Conservation (phyloP, 2,329 filamentous ascomycete species). For the Mycosphaerella arachidis region DNA sequence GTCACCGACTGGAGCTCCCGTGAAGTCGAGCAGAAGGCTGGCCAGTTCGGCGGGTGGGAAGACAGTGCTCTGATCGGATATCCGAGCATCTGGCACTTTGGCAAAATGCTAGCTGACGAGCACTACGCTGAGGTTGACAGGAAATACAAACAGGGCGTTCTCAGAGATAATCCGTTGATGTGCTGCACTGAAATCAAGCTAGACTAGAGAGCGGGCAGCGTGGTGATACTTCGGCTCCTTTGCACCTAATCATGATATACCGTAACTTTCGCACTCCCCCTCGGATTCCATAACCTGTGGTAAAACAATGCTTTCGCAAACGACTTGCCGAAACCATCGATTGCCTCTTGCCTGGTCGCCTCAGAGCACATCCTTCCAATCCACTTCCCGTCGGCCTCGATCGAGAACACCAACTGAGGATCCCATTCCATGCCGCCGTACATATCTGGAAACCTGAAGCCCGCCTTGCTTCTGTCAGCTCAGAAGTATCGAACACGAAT, state of each 20-base stretch:
- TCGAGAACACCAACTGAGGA: not conserved
- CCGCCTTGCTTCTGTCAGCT: not conserved
- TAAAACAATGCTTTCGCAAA: not conserved
- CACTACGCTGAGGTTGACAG: slow-evolving; percentile 23
- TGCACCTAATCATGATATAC: not conserved
- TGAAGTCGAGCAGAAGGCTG: too few relatives aligned
- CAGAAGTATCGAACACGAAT: not conserved
- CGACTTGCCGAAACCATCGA: not conserved
- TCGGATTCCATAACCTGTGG: not conserved
- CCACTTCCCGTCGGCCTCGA: not conserved
- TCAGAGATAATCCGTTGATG: slow-evolving; percentile 22
- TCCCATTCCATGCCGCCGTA: not conserved
- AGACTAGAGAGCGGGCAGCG: not conserved
- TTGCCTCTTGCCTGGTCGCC: not conserved
- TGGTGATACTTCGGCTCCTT: too few relatives aligned
- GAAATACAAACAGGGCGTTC: slow-evolving; percentile 21
- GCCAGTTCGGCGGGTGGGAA: too few relatives aligned
- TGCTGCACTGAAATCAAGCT: slow-evolving; percentile 19
- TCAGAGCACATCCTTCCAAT: not conserved
- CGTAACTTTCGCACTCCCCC: not conserved
- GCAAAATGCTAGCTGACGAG: slow-evolving; percentile 15
- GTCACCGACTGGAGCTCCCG: too few relatives aligned
- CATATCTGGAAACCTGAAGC: not conserved
- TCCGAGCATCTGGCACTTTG: too few relatives aligned
- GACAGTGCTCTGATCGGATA: too few relatives aligned